Base-by-base conservation (phyloP, 2,329 filamentous ascomycete species). In the Sporothrix luriei region DNA sequence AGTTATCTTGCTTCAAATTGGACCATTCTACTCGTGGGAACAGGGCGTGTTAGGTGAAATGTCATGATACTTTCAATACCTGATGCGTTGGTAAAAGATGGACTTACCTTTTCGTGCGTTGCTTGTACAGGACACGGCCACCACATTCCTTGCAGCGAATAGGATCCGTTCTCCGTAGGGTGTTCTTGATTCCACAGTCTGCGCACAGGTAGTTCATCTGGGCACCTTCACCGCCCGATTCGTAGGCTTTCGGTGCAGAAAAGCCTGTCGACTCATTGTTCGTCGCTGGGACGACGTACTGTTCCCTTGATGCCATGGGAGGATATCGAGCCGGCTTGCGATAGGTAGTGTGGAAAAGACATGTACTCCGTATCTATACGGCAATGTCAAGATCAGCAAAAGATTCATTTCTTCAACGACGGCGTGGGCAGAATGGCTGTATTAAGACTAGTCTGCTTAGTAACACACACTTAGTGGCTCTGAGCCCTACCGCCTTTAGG, bases 81-180 rank as follows among this genome's bases (percentile, higher is more conserved):
- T 33, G 33, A 33, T 33, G 5, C 33, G 33, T 33, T 2, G 6
- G 7, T 16, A 13, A 9, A 54, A 1, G 5, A 6, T 33, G 16
- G 10, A 29, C 69, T 5, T 57, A 97, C 95, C 95, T 88, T 85
- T 97, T 97, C 57, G 95, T 99, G 78, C 95, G 84, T 87, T 97
- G 92, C 87, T 99, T 99, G 82, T 98, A 98, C 74, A 99, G 82
- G 72, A 99, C 93, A 74, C 95, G 90, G 77, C 97, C 95, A 9
- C 95, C 95, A 80, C 95, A 99, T 81, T 94, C 91, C 80, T 92
- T 91, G 85, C 93, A 97, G 38, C 92, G 86, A 74, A 97, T 94
- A 46, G 90, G 89, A 76, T 95, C 92, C 72, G 88, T 90, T 74
- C 90, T 87, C 80, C 91, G 90, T 75, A 97, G 83, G 21, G 87